Evolutionary conservation across 495 filamentous ascomycete species (phyloP).

Genomic region (Penicillium alfredii): DNA sequence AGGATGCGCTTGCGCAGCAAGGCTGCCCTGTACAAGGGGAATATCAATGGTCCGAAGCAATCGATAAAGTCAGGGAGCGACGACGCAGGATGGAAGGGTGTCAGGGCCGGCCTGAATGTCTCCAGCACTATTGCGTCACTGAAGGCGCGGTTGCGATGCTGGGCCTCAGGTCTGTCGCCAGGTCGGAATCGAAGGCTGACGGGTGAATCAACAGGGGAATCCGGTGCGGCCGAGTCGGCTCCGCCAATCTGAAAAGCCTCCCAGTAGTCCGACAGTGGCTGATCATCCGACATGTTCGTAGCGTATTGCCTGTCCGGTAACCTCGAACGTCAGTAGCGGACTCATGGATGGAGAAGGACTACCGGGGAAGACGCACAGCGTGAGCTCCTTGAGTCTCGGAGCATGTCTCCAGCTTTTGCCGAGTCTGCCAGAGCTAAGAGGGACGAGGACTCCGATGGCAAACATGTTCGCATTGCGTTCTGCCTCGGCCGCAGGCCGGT

Average conservation of each 20-base stretch:
- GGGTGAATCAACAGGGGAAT: slow-evolving; percentile 49
- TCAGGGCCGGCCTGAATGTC: slow-evolving; percentile 62
- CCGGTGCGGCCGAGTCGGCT: slow-evolving; percentile 30
- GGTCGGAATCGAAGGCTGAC: slow-evolving; percentile 44
- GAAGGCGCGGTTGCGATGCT: slow-evolving; percentile 31
- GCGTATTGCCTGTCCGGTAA: slow-evolving; percentile 27
- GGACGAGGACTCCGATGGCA: slow-evolving; percentile 82
- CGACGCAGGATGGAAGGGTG: slow-evolving; percentile 77
- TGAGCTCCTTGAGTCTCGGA: slow-evolving; percentile 65
- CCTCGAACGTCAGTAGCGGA: slow-evolving; percentile 6
- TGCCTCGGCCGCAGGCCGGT: slow-evolving; percentile 66
- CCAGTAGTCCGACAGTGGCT: slow-evolving; percentile 75
- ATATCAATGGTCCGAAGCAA: slow-evolving; percentile 82
- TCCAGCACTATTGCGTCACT: slow-evolving; percentile 50
- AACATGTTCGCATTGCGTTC: slow-evolving; percentile 89
- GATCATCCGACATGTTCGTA: slow-evolving; percentile 41
- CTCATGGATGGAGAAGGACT: background rate
- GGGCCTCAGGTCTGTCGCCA: slow-evolving; percentile 29
- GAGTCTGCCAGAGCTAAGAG: slow-evolving; percentile 76
- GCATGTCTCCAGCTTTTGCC: slow-evolving; percentile 90
- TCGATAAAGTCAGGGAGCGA: slow-evolving; percentile 72
- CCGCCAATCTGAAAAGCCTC: slow-evolving; percentile 54
- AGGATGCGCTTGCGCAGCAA: slow-evolving; percentile 82
- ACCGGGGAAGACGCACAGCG: slow-evolving; percentile 44
- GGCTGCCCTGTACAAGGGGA: slow-evolving; percentile 85